phyloP scores from a whole-genome alignment of 371 early-diverging fungal genomes.

The Saksenaea oblongispora region DNA sequence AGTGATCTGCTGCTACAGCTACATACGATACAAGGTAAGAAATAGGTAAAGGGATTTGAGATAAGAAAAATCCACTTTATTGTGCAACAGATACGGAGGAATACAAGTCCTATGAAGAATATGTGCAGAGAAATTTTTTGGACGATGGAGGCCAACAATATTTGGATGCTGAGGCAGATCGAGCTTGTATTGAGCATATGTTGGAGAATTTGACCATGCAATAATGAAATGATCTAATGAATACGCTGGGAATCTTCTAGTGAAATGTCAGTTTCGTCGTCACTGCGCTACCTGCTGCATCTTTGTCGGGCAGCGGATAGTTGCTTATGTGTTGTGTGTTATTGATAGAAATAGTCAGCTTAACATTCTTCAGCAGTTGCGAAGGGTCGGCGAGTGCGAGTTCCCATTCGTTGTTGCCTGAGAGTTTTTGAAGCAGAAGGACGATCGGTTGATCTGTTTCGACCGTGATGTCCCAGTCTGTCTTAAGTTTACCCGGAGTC shows the following conservation, averaged over 20 bases:
- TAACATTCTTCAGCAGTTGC: conserved; percentile 15
- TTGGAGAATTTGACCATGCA: conserved; percentile 30
- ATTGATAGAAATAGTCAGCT: conserved; percentile 2
- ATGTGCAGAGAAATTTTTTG: conserved; percentile 36
- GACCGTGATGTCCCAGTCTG: not conserved
- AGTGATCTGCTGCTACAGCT: conserved; percentile 5
- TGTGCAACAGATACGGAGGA: conserved; percentile 14
- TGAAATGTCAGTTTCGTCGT: not conserved
- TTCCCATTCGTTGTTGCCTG: not conserved
- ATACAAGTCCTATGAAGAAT: conserved; percentile 37
- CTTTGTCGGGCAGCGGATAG: conserved; percentile 13
- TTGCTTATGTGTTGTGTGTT: not conserved
- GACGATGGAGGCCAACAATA: conserved; percentile 35
- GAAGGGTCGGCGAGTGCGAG: conserved; percentile 30
- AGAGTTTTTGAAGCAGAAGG: not conserved
- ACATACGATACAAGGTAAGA: not conserved
- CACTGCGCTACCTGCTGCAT: not conserved
- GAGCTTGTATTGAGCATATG: conserved; percentile 36
- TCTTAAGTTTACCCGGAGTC: not conserved
- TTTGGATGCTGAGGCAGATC: conserved; percentile 35
- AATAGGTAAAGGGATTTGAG: not conserved
- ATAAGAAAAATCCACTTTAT: not conserved
- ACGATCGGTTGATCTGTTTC: not conserved
- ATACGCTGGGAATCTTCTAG: no score
- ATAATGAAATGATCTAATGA: not conserved